Conservation (phyloP, 306 rosid genomes). For the Clitoria ternatea region DNA sequence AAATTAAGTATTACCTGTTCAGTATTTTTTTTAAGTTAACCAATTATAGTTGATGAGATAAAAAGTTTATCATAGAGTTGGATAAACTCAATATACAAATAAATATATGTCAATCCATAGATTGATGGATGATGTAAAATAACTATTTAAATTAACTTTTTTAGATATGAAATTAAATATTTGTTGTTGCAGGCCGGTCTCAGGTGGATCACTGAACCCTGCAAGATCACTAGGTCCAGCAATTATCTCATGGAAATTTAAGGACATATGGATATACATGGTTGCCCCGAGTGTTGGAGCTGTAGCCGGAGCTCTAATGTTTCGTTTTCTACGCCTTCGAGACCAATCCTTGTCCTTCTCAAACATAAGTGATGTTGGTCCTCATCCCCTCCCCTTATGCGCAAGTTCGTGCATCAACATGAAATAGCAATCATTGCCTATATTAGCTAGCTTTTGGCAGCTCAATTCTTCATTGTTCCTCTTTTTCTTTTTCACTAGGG, state of each 20-base stretch:
- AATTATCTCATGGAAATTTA: slow-evolving; percentile 62
- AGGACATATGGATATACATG: slow-evolving; percentile 66
- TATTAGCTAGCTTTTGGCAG: slow-evolving; percentile 11
- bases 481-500: slow-evolving; percentile 12
- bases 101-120: too few species aligned
- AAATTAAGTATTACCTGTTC: background rate
- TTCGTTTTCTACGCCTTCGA: slow-evolving; percentile 36
- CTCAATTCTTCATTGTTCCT: slow-evolving; percentile 15
- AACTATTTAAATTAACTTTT: too few species aligned
- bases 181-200: slow-evolving; percentile 54
- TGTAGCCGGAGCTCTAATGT: slow-evolving; percentile 41
- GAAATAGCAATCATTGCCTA: background rate
- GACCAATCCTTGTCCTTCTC: slow-evolving; percentile 30
- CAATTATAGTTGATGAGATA: too few species aligned
- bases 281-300: slow-evolving; percentile 69
- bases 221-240: slow-evolving; percentile 92
- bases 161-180: background rate
- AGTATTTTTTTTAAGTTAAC: too few species aligned
- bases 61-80: too few species aligned
- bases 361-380: slow-evolving; percentile 16
- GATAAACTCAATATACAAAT: too few species aligned
- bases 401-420: slow-evolving; percentile 27
- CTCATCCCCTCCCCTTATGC: slow-evolving; percentile 23
- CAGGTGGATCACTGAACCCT: slow-evolving; percentile 92
- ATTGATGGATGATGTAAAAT: too few species aligned